Evolutionary conservation across 2,329 filamentous ascomycete genomes (phyloP).

Genomic region (Cladosporium sphaerospermum): DNA sequence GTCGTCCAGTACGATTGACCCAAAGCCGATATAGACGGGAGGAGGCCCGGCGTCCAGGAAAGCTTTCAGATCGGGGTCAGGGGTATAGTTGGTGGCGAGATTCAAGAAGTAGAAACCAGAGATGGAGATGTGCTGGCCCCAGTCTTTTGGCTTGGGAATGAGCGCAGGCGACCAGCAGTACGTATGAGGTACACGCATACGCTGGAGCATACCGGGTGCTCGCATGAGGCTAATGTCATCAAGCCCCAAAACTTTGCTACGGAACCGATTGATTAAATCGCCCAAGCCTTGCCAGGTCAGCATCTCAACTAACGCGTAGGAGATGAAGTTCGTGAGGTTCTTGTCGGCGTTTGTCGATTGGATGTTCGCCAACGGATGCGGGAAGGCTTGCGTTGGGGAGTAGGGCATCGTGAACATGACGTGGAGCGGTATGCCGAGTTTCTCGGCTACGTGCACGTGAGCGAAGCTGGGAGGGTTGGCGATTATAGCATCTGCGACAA

Average conservation of each 20-base stretch:
- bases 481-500: constrained; percentile 77
- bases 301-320: constrained; percentile 80
- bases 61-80: constrained; percentile 56
- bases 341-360: constrained; percentile 68
- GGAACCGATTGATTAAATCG: constrained; percentile 84
- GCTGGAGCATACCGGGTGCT: constrained; percentile 71
- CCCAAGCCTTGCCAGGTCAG: constrained; percentile 90
- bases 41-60: constrained; percentile 65
- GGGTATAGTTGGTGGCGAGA: constrained; percentile 59
- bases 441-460: constrained; percentile 69
- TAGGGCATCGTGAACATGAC: constrained; percentile 97
- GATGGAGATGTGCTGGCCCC: constrained; percentile 64
- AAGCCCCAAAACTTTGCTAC: constrained; percentile 66
- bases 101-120: constrained; percentile 73
- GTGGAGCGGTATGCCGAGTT: constrained; percentile 66
- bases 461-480: constrained; percentile 74
- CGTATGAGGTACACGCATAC: constrained; percentile 73
- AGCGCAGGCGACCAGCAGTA: constrained; percentile 87
- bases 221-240: constrained; percentile 74
- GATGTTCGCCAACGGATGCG: constrained; percentile 80
- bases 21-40: constrained; percentile 77
- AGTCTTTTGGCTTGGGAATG: constrained; percentile 73
- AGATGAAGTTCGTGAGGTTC: constrained; percentile 73
- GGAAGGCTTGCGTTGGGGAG: constrained; percentile 78
- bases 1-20: constrained; percentile 74